Conservation (phyloP, 768 basidiomycete genomes). For the Phylloporus scabripes region DNA sequence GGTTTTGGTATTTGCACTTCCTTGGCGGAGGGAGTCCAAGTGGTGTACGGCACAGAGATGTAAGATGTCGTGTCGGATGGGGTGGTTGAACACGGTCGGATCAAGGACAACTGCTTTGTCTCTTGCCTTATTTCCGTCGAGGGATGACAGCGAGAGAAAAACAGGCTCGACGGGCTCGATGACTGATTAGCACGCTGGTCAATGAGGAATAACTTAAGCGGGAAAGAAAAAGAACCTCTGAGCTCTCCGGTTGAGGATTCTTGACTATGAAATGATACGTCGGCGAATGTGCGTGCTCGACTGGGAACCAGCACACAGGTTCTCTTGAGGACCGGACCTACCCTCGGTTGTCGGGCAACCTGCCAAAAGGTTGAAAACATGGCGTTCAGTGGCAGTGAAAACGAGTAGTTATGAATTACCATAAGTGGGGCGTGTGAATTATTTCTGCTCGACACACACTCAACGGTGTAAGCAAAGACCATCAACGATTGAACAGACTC, state of each 20-base stretch:
- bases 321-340: neutral
- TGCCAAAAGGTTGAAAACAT: slow-evolving; percentile 20
- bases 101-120: slow-evolving; percentile 58
- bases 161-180: slow-evolving; percentile 42
- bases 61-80: slow-evolving; percentile 86
- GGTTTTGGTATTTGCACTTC: slow-evolving; percentile 87
- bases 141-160: slow-evolving; percentile 56
- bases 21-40: slow-evolving; percentile 84
- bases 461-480: slow-evolving; percentile 2
- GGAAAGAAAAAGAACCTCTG: slow-evolving; percentile 15
- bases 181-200: slow-evolving; percentile 24
- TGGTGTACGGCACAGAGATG: slow-evolving; percentile 89
- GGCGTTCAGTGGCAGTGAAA: neutral
- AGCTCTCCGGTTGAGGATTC: neutral
- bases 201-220: slow-evolving; percentile 6
- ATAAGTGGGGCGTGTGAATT: slow-evolving; percentile 25
- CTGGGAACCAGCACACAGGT: neutral
- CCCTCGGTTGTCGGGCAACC: slow-evolving; percentile 11
- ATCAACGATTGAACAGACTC: slow-evolving; percentile 28
- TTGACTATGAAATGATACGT: slow-evolving; percentile 4
- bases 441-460: neutral
- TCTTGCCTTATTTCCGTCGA: slow-evolving; percentile 39
- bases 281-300: slow-evolving; percentile 11
- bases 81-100: slow-evolving; percentile 81
- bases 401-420: slow-evolving; percentile 6